These are phyloP conservation scores for Saksenaea vasiformis DNA, from an alignment of 371 early-diverging fungal genomes.

Conservation along the genomic window DNA sequence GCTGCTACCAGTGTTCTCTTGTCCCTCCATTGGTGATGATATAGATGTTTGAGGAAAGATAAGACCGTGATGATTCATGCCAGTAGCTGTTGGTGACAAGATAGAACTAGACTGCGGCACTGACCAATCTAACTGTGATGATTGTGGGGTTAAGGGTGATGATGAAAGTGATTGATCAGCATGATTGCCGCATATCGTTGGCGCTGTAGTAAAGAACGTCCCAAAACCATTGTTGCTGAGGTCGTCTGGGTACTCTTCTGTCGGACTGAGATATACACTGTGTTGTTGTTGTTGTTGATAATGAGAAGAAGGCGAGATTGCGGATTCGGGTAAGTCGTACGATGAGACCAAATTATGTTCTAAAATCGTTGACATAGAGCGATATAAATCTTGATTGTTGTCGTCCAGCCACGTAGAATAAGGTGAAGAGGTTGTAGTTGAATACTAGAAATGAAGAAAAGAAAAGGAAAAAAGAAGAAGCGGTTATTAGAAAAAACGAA, in stretches of 20 bases:
- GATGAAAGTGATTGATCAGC: background rate
- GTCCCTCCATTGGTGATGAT: background rate
- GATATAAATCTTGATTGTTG: background rate
- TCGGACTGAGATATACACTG: background rate
- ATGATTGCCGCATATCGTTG: background rate
- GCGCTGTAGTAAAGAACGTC: background rate
- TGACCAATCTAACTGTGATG: background rate
- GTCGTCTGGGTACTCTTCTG: background rate
- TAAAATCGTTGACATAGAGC: background rate
- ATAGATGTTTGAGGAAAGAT: background rate
- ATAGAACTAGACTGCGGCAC: background rate
- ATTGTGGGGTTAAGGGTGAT: background rate
- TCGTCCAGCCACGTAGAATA: conserved; percentile 2
- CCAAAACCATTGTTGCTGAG: background rate
- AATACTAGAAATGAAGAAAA: background rate
- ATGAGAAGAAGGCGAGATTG: background rate
- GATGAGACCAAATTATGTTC: background rate
- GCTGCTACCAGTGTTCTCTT: no score
- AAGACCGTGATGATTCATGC: background rate
- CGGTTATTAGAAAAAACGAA: no score
- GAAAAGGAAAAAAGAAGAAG: no score
- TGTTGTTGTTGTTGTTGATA: background rate
- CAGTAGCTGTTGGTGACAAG: background rate
- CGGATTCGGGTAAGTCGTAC: background rate
- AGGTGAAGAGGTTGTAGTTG: background rate